Evolutionary conservation across 78 protist species (phyloP).

Genomic region (Speleostelium caveatum): DNA sequence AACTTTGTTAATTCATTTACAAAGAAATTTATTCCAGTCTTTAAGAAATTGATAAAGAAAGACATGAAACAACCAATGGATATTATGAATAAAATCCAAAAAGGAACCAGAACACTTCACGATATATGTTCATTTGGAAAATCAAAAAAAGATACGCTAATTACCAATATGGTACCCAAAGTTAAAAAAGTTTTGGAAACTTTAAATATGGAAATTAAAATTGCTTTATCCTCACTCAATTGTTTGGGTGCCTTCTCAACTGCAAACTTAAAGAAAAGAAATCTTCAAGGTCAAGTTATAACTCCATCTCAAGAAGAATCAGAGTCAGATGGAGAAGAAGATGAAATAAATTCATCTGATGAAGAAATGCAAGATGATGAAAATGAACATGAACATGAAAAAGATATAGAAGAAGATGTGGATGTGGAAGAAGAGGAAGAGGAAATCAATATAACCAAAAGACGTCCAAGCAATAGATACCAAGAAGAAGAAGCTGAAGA

Average conservation of each 20-base stretch:
- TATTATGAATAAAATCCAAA: neutral
- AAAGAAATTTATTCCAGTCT: conserved; percentile 6
- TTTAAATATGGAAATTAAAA: conserved; percentile 21
- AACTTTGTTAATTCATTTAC: neutral
- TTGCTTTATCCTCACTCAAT: neutral
- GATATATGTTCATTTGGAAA: conserved; percentile 40
- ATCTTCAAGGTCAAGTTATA: conserved; percentile 1
- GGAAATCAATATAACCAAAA: too few relatives aligned
- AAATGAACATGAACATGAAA: neutral
- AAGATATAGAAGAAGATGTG: neutral
- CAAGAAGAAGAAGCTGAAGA: neutral
- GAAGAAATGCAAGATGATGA: neutral
- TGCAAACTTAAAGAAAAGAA: neutral
- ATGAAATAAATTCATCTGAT: neutral
- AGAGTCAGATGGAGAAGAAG: neutral
- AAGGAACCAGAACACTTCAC: neutral
- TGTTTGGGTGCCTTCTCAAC: conserved; percentile 15
- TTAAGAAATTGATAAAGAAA: neutral
- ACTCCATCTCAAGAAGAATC: neutral
- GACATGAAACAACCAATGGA: neutral
- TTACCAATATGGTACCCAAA: conserved; percentile 20
- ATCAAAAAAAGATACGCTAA: conserved; percentile 3
- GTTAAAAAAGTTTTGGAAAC: conserved; percentile 30
- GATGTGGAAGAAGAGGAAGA: neutral
- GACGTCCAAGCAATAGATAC: too few relatives aligned